phyloP scores from a whole-genome alignment of 2,329 filamentous ascomycete species.

The Curvularia verruculosa region DNA sequence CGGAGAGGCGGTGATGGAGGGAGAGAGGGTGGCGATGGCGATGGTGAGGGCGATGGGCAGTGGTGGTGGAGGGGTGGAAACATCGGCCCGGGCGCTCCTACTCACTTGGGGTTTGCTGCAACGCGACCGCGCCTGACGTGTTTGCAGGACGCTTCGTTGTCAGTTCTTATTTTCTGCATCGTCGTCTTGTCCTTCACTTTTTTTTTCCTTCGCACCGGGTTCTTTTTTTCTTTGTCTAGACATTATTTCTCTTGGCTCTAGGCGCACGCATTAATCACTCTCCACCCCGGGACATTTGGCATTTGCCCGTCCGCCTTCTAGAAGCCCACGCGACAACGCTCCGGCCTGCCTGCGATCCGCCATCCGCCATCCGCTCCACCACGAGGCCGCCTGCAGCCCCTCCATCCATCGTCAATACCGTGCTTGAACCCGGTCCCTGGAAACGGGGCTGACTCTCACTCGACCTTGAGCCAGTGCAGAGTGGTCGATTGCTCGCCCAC shows the following conservation, averaged over 20 bases:
- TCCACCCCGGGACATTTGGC: background rate
- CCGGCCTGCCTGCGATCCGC: conserved; percentile 25
- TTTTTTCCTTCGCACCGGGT: too few species aligned
- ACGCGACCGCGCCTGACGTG: conserved; percentile 15
- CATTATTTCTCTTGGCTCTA: background rate
- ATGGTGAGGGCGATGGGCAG: conserved; percentile 2
- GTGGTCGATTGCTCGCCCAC: background rate
- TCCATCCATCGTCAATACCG: conserved; percentile 12
- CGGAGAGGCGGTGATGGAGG: conserved; percentile 6
- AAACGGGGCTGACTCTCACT: background rate
- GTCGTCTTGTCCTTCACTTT: background rate
- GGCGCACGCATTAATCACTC: background rate
- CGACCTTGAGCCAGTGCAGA: background rate
- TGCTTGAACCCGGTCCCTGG: conserved; percentile 23
- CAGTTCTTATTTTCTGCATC: background rate
- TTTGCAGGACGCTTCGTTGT: background rate
- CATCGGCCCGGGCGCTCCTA: conserved; percentile 7
- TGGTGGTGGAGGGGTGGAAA: conserved; percentile 4
- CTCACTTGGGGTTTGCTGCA: background rate
- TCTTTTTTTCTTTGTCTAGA: background rate
- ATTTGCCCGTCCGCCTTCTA: conserved; percentile 6
- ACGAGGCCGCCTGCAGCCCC: conserved; percentile 20
- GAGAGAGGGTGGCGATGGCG: conserved; percentile 1
- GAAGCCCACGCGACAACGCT: conserved; percentile 18
- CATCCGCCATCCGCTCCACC: conserved; percentile 19